Percentiles rank a stretch among this genome's conserved stretches.
phyloP scores from a whole-genome alignment of 306 rosid genomes.

The Gastrolobium villosum region DNA sequence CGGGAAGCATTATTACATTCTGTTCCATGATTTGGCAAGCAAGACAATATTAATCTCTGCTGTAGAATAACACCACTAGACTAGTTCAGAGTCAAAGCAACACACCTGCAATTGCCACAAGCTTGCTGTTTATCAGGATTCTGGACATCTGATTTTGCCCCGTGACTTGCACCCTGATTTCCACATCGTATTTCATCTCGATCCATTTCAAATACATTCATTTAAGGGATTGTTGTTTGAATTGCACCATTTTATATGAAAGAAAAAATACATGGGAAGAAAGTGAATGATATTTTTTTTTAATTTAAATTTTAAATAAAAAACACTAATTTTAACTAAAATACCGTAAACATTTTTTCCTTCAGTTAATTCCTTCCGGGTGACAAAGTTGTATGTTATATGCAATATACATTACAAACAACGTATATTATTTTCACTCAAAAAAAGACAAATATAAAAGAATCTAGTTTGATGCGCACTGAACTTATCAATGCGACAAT shows the following conservation, averaged over 20 bases:
- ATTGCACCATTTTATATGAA: too few relatives aligned
- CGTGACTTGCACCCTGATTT: neutral
- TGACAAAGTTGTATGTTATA: neutral
- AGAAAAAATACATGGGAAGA: too few relatives aligned
- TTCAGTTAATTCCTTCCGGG: neutral
- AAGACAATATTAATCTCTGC: too few relatives aligned
- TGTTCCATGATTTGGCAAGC: neutral
- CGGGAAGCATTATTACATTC: neutral
- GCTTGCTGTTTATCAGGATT: neutral
- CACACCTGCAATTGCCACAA: neutral
- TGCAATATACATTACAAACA: neutral
- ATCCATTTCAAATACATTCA: neutral
- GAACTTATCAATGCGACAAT: neutral
- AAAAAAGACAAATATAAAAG: too few relatives aligned
- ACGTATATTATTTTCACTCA: neutral
- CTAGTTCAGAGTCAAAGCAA: neutral
- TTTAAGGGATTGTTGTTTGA: neutral
- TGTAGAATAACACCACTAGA: too few relatives aligned
- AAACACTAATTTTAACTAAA: too few relatives aligned
- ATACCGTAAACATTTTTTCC: too few relatives aligned
- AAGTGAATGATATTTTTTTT: too few relatives aligned
- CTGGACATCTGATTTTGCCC: constrained; percentile 19
- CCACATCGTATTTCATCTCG: neutral
- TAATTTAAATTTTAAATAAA: too few relatives aligned
- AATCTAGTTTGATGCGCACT: too few relatives aligned